Base-by-base conservation (phyloP, 2,329 filamentous ascomycete species). In the Fusarium sp. region DNA sequence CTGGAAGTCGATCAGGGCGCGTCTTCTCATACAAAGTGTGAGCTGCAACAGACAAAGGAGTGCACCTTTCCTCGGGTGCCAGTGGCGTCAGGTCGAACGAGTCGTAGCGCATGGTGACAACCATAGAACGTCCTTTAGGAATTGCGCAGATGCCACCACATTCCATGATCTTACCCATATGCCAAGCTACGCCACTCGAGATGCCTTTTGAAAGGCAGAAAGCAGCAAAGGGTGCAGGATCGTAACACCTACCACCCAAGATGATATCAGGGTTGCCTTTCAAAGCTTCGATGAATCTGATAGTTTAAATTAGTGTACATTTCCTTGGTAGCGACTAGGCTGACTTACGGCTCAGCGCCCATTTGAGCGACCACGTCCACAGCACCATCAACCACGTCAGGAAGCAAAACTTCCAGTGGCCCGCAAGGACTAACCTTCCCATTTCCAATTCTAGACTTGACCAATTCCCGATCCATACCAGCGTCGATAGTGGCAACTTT, bases 141-240 rank as follows among this genome's bases (percentile, higher is more conserved):
- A 78, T 72, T 0, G 83, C 80, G 65, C 84, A 86, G 6, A 79
- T 70, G 6, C 81, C 78, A 2, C 84, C 84, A 41, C 84, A 87
- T 67, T 86, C 84, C 77, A 86, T 80, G 37, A 86, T 83, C 76
- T 88, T 87, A 11, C 85, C 85, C 83, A 87, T 85, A 65, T 86
- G 84, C 56, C 77, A 80, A 31, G 81, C 79, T 0, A 77, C 77
- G 0, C 81, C 83, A 1, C 71, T 64, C 1, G 72, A 43, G 3
- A 76, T 57, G 1, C 77, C 76, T 18, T 74, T 73, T 48, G 75
- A 77, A 2, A 81, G 67, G 25, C 74, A 79, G 58, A 80, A 82
- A 4, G 78, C 81, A 3, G 77, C 77, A 70, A 78, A 83, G 0
- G 81, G 81, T 1, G 78, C 69, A 1, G 81, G 81, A 56, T 83